Base-by-base conservation (phyloP, 2,329 filamentous ascomycete genomes). In the Nectriaceae sp. region DNA sequence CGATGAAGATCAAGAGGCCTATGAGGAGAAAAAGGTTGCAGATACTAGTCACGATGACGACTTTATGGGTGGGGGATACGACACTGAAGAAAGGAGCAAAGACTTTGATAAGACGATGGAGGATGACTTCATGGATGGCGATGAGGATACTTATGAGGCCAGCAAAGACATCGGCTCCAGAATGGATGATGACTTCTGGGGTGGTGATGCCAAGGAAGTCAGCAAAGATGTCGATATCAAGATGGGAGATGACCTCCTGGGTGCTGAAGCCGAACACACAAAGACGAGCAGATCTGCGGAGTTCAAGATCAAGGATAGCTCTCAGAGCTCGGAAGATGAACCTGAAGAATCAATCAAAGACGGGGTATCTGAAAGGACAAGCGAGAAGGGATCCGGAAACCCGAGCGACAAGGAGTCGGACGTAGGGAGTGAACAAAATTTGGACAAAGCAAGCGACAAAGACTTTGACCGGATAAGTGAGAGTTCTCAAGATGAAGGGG, bases 161-260 rank as follows among this genome's bases (percentile, higher is more conserved):
- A 39, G 44, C 20, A 33, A 43, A 36, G 21, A 38, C 15, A 39
- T 29, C 5, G 21, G 4, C 11, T 22, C 38, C 21, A 13, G 41
- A 5, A 19, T 42, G n/a, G 52, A 54, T 13, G 54, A 60, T 22
- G 51, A 61, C 16, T 70, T 69, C 29, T 68, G 63, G 70, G 66
- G 64, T 20, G 40, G 47, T 39, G 52, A 51, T 24, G 26, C 44
- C 19, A 42, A 60, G 37, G 16, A 15, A 45, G 42, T n/a, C 39
- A 40, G 43, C 19, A 24, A 44, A 29, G 19, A 35, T 13, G 35
- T 33, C 5, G 22, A 4, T 11, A 18, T 36, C 38, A 41, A 53
- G 21, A 42, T 39, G 43, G 18, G 42, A 59, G 40, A 41, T 53
- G 22, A 42, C 39, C 42, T 15, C 11, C 18, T 38, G 49, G 22